Base-by-base conservation (phyloP, 345 rosid species). In the Erodium maritimum region DNA sequence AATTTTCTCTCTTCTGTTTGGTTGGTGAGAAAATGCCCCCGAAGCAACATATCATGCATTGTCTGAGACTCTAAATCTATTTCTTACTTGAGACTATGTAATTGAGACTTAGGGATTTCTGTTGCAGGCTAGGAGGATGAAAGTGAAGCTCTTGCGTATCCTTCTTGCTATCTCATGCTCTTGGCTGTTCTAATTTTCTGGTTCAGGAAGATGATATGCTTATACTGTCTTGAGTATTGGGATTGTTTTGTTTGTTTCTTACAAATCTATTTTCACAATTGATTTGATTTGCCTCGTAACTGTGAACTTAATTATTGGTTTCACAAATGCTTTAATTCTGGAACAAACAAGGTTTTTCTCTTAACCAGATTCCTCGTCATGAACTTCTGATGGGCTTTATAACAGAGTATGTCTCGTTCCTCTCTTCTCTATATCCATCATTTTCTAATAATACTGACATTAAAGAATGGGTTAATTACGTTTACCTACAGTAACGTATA, bases 121-220 rank as follows among this genome's bases (percentile, higher is more conserved):
- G 62, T 58, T 70, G 66, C 72, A 75, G 80, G 69, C 50, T 52
- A 67, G 57, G 61, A 68, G 21, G 17, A 76, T 82, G 91, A 82
- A 71, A 78, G 87, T 85, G 60, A 80, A 82, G 72, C 61, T 82
- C 55, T 67, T 85, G 76, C 80, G 83, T 84, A 84, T 84, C 87
- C 85, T 77, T 57, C 48, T 56, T 34, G n/a, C 54, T 55, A 57
- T 53, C 55, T 50, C 50, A 56, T 66, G 42, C 61, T 61, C 42
- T 63, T 21, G 51, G 50, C 16, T 25, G 13, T 16, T 19, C 21
- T 58, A 19, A 3, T 11, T 23, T 37, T 10, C 61, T 57, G 19
- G 14, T 19, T 11, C 17, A 2, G 23, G 20, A 50, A 19, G n/a
- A 10, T 52, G 19, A 20, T 2, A 23, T 18, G 37, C 20, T 21